phyloP scores from a whole-genome alignment of 2,329 filamentous ascomycete genomes.

The Ophiobolus disseminans region DNA sequence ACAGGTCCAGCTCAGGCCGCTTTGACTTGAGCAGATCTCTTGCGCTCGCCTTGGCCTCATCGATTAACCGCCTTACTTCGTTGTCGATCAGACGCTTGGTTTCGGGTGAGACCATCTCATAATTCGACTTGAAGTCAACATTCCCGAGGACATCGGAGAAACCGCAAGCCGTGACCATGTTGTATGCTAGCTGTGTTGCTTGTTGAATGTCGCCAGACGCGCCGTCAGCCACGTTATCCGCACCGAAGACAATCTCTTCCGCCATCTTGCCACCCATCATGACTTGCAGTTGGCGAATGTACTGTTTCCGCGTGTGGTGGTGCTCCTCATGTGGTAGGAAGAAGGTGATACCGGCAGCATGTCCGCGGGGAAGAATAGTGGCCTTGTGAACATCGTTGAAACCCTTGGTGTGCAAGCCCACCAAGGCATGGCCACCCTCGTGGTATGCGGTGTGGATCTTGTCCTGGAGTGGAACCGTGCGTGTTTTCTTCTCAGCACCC shows the following conservation, averaged over 20 bases:
- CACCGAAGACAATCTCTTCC: conserved; percentile 89
- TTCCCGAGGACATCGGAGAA: conserved; percentile 90
- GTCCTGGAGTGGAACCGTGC: conserved; percentile 90
- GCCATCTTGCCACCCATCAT: conserved; percentile 86
- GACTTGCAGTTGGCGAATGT: conserved; percentile 79
- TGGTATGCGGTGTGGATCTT: conserved; percentile 96
- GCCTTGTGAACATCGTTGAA: conserved; percentile 91
- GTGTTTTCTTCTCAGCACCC: conserved; percentile 89
- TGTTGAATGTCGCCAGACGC: conserved; percentile 81
- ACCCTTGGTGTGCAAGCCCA: conserved; percentile 80
- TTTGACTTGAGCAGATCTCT: conserved; percentile 73
- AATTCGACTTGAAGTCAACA: conserved; percentile 83
- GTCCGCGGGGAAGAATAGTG: conserved; percentile 91
- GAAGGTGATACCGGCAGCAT: conserved; percentile 84
- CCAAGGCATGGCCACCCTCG: conserved; percentile 93
- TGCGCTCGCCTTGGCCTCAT: conserved; percentile 80
- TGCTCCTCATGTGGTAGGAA: conserved; percentile 92
- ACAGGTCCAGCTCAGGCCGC: conserved; percentile 82
- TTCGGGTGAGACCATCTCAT: conserved; percentile 80
- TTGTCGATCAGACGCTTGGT: conserved; percentile 86
- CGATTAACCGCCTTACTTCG: conserved; percentile 85
- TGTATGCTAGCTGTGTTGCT: conserved; percentile 82
- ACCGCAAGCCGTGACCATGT: conserved; percentile 86
- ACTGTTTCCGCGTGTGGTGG: conserved; percentile 78
- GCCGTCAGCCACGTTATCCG: conserved; percentile 90